Conservation (phyloP, 164 flowering plant species). For the Akebia trifoliata region DNA sequence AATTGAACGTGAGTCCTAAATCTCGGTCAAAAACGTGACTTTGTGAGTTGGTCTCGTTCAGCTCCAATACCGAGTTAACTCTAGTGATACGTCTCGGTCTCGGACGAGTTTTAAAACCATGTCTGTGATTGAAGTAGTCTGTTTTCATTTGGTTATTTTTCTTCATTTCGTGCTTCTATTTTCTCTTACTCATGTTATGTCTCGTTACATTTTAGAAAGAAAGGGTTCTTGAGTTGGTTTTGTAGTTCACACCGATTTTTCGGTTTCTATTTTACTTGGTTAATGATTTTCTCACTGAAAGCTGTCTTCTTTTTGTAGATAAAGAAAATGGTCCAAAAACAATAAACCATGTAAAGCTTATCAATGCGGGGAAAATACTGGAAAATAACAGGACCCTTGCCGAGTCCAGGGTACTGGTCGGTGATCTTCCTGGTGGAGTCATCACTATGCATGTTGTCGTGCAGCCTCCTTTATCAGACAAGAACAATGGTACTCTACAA, state of each 20-base stretch:
- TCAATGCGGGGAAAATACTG: conserved; percentile 66
- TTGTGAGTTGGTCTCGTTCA: no score
- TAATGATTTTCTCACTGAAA: neutral
- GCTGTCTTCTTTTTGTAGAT: conserved; percentile 22
- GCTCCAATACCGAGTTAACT: no score
- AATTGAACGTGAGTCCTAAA: no score
- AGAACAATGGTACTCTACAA: conserved; percentile 35
- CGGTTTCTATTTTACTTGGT: neutral
- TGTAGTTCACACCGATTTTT: neutral
- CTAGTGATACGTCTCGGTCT: no score
- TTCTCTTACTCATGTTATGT: no score
- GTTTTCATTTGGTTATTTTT: neutral
- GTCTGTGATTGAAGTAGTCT: no score
- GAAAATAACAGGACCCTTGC: conserved; percentile 60
- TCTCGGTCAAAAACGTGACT: no score
- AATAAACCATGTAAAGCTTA: conserved; percentile 54
- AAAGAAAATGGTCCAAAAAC: conserved; percentile 55
- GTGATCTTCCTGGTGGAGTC: conserved; percentile 56
- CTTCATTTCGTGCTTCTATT: neutral
- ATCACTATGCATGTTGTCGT: conserved; percentile 73
- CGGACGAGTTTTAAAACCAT: no score
- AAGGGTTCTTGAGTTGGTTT: neutral
- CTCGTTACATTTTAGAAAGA: neutral
- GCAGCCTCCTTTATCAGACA: conserved; percentile 42
- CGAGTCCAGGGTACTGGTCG: conserved; percentile 46